Evolutionary conservation across 768 basidiomycete genomes (phyloP).

Genomic region (Kwoniella sp.): DNA sequence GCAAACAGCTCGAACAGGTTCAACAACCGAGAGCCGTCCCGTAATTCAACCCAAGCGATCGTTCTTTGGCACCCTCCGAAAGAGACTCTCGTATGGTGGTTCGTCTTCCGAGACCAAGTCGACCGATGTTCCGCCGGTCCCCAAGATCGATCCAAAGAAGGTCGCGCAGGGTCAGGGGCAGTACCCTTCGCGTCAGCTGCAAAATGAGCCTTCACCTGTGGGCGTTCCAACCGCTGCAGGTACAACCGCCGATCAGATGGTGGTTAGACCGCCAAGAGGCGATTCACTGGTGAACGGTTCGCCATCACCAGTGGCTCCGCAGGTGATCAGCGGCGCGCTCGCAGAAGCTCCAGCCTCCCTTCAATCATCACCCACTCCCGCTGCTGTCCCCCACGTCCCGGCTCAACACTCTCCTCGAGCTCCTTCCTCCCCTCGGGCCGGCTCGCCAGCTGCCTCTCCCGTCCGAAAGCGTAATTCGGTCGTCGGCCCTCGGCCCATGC

Average conservation of each 20-base stretch:
- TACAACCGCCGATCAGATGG: not conserved
- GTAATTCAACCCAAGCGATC: conserved; percentile 11
- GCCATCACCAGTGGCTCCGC: too few relatives aligned
- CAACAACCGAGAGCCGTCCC: conserved; percentile 1
- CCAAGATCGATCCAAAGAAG: not conserved
- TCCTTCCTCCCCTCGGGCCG: conserved; percentile 5
- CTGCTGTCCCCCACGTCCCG: not conserved
- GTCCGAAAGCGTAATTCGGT: conserved; percentile 13
- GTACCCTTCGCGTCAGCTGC: not conserved
- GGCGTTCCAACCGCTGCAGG: not conserved
- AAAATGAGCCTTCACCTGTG: not conserved
- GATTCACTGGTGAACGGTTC: not conserved
- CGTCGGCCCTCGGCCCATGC: conserved; percentile 21
- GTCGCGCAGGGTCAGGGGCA: not conserved
- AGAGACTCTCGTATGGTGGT: conserved; percentile 9
- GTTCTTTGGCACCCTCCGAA: conserved; percentile 23
- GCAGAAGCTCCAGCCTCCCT: too few relatives aligned
- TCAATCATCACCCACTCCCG: not conserved
- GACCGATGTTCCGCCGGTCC: conserved; percentile 5
- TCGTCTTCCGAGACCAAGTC: not conserved
- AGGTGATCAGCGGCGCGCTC: too few relatives aligned
- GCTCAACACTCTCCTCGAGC: not conserved
- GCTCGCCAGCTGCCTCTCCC: conserved; percentile 1
- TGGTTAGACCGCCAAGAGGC: not conserved
- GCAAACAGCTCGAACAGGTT: not conserved